These are phyloP conservation scores for Melaleuca alternifolia DNA, from an alignment of 345 rosid genomes.

Conservation along the genomic window DNA sequence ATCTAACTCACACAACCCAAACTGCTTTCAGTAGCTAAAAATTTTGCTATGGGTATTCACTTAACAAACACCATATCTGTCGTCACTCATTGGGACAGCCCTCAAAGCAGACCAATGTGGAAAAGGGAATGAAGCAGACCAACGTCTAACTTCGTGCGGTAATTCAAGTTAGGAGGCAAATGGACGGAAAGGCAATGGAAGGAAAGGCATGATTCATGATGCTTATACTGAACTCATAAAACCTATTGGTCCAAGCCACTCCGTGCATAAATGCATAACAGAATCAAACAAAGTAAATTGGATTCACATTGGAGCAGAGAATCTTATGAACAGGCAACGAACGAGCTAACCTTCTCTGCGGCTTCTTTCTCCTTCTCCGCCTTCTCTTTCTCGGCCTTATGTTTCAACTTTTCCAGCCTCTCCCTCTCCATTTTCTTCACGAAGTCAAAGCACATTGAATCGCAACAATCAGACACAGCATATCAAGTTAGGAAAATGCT, in stretches of 20 bases:
- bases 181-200: neutral
- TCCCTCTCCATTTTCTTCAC: conserved; percentile 80
- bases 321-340: neutral
- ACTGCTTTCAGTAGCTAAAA: neutral
- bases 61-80: neutral
- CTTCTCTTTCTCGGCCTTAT: conserved; percentile 48
- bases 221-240: neutral
- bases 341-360: conserved; percentile 30
- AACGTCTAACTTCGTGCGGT: neutral
- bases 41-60: neutral
- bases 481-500: neutral
- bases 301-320: neutral
- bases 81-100: rapidly evolving
- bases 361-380: conserved; percentile 27
- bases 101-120: neutral
- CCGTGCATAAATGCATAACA: neutral
- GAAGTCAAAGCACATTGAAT: neutral
- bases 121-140: neutral
- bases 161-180: neutral
- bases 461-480: neutral
- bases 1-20: neutral
- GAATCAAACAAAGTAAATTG: neutral
- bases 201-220: neutral
- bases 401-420: conserved; percentile 42
- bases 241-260: neutral